These are phyloP conservation scores for Skeletonema potamos DNA, from an alignment of 108 stramenopile genomes.

Conservation along the genomic window DNA sequence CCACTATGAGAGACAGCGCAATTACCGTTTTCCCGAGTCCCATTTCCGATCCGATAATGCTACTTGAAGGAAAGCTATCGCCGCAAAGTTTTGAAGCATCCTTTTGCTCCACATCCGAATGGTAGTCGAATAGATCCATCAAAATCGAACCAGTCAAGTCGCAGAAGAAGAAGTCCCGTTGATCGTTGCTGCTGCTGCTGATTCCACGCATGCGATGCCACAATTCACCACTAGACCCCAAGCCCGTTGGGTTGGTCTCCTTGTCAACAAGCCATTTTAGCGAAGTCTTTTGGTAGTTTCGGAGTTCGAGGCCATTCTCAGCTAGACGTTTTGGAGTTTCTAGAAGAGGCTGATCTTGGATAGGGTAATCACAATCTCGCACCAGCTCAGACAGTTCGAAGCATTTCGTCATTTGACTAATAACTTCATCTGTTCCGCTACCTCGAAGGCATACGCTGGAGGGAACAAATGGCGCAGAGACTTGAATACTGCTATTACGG, in stretches of 20 bases:
- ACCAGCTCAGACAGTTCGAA: constrained; percentile 37
- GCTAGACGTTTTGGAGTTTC: constrained; percentile 30
- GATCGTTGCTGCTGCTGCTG: background rate
- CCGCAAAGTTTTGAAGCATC: constrained; percentile 4
- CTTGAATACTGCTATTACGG: constrained; percentile 6
- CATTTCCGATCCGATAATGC: constrained; percentile 22
- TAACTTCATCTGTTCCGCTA: background rate
- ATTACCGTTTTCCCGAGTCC: constrained; percentile 28
- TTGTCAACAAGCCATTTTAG: constrained; percentile 33
- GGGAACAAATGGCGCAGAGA: constrained; percentile 8
- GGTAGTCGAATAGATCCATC: constrained; percentile 11
- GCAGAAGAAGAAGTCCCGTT: constrained; percentile 22
- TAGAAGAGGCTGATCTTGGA: constrained; percentile 14
- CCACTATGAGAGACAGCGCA: constrained; percentile 22
- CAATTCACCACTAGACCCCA: constrained; percentile 27
- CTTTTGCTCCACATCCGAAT: constrained; percentile 12
- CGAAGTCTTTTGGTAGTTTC: constrained; percentile 29
- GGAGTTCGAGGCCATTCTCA: constrained; percentile 27
- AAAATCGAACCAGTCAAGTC: constrained; percentile 23
- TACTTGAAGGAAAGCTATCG: constrained; percentile 6
- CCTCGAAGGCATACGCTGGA: constrained; percentile 20
- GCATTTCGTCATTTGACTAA: constrained; percentile 14
- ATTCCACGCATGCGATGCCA: constrained; percentile 24
- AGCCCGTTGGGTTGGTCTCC: constrained; percentile 19
- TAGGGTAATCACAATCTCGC: constrained; percentile 25